Conservation (phyloP, 176 grass and related monocot genomes). For the Carex kokanica region DNA sequence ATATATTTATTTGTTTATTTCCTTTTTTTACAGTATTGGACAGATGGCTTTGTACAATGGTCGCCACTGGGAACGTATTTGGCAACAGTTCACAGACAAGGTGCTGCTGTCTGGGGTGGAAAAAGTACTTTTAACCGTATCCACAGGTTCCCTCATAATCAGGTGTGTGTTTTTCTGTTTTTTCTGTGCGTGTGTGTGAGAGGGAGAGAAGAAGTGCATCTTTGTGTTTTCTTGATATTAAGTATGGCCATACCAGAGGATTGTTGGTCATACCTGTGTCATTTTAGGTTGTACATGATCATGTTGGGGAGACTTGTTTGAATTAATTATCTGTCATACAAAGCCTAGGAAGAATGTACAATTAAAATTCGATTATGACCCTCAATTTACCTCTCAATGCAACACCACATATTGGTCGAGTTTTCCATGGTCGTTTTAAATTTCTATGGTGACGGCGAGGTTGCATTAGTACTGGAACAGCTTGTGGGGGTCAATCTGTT, state of each 20-base stretch:
- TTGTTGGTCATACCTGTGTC: background rate
- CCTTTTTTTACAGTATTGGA: constrained; percentile 62
- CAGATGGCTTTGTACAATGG: constrained; percentile 95
- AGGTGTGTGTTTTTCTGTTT: constrained; percentile 47
- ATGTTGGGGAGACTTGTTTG: background rate
- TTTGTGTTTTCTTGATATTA: background rate
- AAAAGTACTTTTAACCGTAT: constrained; percentile 12
- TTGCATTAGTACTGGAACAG: background rate
- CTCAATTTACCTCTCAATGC: background rate
- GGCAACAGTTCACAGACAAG: constrained; percentile 95
- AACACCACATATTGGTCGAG: background rate
- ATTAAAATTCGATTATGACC: background rate
- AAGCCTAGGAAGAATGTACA: background rate
- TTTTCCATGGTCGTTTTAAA: background rate
- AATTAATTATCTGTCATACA: background rate
- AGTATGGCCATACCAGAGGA: background rate
- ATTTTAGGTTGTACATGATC: background rate
- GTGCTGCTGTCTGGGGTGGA: constrained; percentile 83
- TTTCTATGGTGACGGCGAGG: background rate
- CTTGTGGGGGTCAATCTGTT: background rate
- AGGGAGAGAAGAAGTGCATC: background rate
- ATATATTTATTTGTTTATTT: background rate
- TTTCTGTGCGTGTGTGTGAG: background rate
- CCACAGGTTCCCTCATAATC: constrained; percentile 70
- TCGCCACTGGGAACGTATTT: constrained; percentile 88